Base-by-base conservation (phyloP, 225 moss, liverwort and hornwort species). In the Takakia lepidozioides region DNA sequence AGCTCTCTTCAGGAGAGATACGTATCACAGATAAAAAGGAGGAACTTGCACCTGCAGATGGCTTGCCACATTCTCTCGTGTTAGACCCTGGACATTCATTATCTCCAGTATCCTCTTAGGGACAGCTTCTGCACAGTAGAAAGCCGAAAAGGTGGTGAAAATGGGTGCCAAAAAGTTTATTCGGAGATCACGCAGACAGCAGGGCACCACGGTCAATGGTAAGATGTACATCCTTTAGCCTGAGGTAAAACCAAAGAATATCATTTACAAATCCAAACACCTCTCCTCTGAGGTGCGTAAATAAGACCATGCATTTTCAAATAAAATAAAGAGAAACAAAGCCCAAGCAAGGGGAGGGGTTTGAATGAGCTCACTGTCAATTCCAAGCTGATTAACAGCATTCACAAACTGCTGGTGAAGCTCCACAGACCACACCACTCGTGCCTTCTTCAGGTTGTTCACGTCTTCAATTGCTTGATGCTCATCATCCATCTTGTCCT, bases 31-130 rank as follows among this genome's bases (percentile, higher is more conserved):
- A n/a, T n/a, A n/a, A n/a, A n/a, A n/a, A n/a, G n/a, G n/a, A n/a
- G n/a, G n/a, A n/a, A n/a, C n/a, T n/a, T n/a, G n/a, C n/a, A 95
- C 95, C 75, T 95, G 95, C 54, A 95, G 68, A 70, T 95, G 95
- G 55, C 95, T 95, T n/a, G 95, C 95, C 34, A 95, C 90, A 44
- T 95, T 95, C 68, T 95, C 95, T 48, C 95, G 82, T 25, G 95
- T 90, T 23, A 95, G 78, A 19, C 95, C 95, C 68, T 95, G 90
- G 11, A 95, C 95, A 49, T 60, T 87, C 95, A 95, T 95, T 24
- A 87, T 84, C 49, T 95, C 95, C 42, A 95, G 59, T 49, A 95
- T 95, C 45, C 84, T 74, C 58, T 86, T 90, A 20, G 95, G 95
- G 27, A 95, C 95, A 48, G 95, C 95, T 67, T 95, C 95, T 95